Percentiles rank a stretch among this genome's conserved stretches.
Conservation (phyloP, 1,139 yeast genomes). For the Maudiozyma humilis region DNA sequence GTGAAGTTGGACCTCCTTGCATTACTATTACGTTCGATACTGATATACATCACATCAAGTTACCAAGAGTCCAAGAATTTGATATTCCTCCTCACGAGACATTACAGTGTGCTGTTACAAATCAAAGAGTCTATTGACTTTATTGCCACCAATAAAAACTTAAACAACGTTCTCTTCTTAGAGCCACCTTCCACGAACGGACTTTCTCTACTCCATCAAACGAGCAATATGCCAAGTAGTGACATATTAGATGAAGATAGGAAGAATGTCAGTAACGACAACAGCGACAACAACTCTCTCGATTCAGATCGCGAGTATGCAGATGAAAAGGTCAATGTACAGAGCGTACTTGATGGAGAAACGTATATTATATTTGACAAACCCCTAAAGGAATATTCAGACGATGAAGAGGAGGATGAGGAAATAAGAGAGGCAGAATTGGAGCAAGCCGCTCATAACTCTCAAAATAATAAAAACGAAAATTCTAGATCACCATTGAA, state of each 20-base stretch:
- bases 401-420: conserved; percentile 2
- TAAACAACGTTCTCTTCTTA: conserved; percentile 5
- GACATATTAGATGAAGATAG: not conserved
- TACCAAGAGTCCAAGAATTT: conserved; percentile 49
- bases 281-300: not conserved
- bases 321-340: not conserved
- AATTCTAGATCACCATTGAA: not conserved
- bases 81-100: conserved; percentile 44
- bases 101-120: conserved; percentile 31
- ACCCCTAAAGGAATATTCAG: conserved; percentile 4
- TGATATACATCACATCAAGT: conserved; percentile 42
- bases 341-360: not conserved
- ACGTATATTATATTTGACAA: conserved; percentile 6
- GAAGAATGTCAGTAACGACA: conserved; percentile 1
- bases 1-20: conserved; percentile 54
- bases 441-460: not conserved
- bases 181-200: conserved; percentile 1
- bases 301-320: conserved; percentile 1
- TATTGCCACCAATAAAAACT: conserved; percentile 9
- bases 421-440: not conserved
- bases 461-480: not conserved
- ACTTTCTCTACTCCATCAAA: not conserved
- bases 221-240: not conserved
- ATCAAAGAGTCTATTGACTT: conserved; percentile 24
- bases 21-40: conserved; percentile 45